Percentiles rank a stretch among this genome's conserved stretches.
Evolutionary conservation across 176 grass and related monocot genomes (phyloP).

Genomic region (Stipa capillata): DNA sequence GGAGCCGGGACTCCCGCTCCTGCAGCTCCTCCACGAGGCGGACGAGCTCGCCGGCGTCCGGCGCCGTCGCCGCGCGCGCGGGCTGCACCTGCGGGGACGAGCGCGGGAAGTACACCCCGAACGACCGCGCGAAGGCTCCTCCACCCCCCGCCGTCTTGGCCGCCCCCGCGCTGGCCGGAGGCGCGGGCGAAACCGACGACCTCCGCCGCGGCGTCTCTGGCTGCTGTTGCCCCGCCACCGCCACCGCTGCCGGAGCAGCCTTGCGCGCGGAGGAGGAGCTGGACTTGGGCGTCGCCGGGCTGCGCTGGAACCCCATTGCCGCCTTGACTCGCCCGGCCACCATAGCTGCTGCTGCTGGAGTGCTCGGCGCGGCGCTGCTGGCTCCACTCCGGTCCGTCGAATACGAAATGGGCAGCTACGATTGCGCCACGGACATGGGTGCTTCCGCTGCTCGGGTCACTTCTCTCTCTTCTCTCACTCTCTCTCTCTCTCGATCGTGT

Average conservation of each 20-base stretch:
- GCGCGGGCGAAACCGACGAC: constrained; percentile 18
- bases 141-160: constrained; percentile 25
- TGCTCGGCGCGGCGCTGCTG: no score
- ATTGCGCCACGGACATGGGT: constrained; percentile 24
- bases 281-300: constrained; percentile 32
- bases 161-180: constrained; percentile 19
- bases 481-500: background rate
- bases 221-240: background rate
- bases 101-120: constrained; percentile 77
- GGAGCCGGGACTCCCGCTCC: constrained; percentile 80
- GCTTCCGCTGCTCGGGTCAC: background rate
- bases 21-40: constrained; percentile 82
- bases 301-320: constrained; percentile 89
- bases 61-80: constrained; percentile 30
- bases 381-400: constrained; percentile 32
- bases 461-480: background rate
- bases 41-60: constrained; percentile 52
- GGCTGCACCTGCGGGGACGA: constrained; percentile 86
- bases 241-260: background rate
- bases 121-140: constrained; percentile 59
- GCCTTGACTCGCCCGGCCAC: constrained; percentile 91
- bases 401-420: constrained; percentile 29
- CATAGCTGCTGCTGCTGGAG: constrained; percentile 25
- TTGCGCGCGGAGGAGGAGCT: constrained; percentile 16
- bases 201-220: constrained; percentile 40